Evolutionary conservation across 345 rosid species (phyloP).

Genomic region (Erysimum cheiranthoides): DNA sequence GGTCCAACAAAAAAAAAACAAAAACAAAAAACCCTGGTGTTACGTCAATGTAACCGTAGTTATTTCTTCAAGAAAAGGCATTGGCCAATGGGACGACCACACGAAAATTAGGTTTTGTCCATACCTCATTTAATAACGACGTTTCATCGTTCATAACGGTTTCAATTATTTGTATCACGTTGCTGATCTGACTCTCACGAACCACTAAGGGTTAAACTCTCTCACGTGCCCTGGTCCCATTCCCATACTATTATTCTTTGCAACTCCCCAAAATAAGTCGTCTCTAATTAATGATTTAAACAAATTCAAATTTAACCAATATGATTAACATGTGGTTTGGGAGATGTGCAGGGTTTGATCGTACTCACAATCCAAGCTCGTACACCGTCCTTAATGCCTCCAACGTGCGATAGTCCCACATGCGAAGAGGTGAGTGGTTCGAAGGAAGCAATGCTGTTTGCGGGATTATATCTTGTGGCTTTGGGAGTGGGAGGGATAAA

Average conservation of each 20-base stretch:
- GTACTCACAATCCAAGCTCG: conserved; percentile 85
- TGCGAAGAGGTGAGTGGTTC: conserved; percentile 68
- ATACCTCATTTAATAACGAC: conserved; percentile 38
- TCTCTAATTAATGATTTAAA: conserved; percentile 2
- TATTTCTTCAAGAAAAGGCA: conserved; percentile 35
- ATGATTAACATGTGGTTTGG: conserved; percentile 2
- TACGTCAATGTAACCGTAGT: conserved; percentile 45
- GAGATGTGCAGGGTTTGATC: conserved; percentile 73
- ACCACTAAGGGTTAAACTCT: too few species aligned
- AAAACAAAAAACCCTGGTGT: not conserved
- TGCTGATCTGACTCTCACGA: conserved; percentile 40
- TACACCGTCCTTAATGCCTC: conserved; percentile 71
- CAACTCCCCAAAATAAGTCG: conserved; percentile 18
- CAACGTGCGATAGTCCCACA: conserved; percentile 52
- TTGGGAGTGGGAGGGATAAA: conserved; percentile 96
- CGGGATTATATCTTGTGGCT: conserved; percentile 84
- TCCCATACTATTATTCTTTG: conserved; percentile 33
- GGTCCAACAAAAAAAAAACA: conserved; percentile 8
- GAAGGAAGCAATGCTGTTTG: conserved; percentile 71
- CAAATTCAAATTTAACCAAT: not conserved
- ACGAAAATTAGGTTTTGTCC: conserved; percentile 37
- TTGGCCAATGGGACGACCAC: conserved; percentile 39
- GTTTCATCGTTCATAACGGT: conserved; percentile 41
- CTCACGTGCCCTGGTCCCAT: conserved; percentile 31
- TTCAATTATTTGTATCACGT: conserved; percentile 40